Evolutionary conservation across 140 eudicot genomes (phyloP).

Genomic region (Cichorium intybus): DNA sequence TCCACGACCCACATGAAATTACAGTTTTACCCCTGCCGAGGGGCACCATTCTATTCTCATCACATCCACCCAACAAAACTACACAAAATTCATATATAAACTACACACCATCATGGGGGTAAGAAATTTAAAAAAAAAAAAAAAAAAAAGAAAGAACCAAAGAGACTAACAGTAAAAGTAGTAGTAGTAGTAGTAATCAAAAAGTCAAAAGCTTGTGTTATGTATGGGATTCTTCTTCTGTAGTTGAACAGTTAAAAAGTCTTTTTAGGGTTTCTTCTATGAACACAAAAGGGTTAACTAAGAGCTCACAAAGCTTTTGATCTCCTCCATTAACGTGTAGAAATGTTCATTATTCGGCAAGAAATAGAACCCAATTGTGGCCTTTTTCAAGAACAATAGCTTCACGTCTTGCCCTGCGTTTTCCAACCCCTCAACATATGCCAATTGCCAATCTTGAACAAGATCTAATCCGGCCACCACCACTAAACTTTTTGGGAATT

Average conservation of each 20-base stretch:
- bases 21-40: slow-evolving; percentile 10
- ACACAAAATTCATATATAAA: slow-evolving; percentile 41
- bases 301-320: slow-evolving; percentile 64
- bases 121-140: slow-evolving; percentile 7
- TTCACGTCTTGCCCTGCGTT: slow-evolving; percentile 62
- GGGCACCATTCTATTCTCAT: background rate
- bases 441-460: slow-evolving; percentile 94
- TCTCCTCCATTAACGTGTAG: slow-evolving; percentile 73
- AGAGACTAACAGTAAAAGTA: slow-evolving; percentile 11
- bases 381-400: slow-evolving; percentile 60
- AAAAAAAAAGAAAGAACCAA: slow-evolving; percentile 10
- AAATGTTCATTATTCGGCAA: slow-evolving; percentile 92
- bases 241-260: slow-evolving; percentile 22
- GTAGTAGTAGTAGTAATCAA: slow-evolving; percentile 24
- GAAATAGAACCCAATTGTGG: slow-evolving; percentile 97
- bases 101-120: slow-evolving; percentile 41
- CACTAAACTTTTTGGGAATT: slow-evolving; percentile 66
- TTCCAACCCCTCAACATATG: slow-evolving; percentile 71
- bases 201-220: slow-evolving; percentile 52
- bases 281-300: slow-evolving; percentile 39
- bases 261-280: slow-evolving; percentile 18
- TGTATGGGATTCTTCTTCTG: slow-evolving; percentile 39
- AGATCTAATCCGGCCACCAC: slow-evolving; percentile 89
- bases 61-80: slow-evolving; percentile 23
- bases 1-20: background rate